Evolutionary conservation across 192 early-diverging fungal genomes (phyloP).

Genomic region (Gaertneriomyces semiglobifer): DNA sequence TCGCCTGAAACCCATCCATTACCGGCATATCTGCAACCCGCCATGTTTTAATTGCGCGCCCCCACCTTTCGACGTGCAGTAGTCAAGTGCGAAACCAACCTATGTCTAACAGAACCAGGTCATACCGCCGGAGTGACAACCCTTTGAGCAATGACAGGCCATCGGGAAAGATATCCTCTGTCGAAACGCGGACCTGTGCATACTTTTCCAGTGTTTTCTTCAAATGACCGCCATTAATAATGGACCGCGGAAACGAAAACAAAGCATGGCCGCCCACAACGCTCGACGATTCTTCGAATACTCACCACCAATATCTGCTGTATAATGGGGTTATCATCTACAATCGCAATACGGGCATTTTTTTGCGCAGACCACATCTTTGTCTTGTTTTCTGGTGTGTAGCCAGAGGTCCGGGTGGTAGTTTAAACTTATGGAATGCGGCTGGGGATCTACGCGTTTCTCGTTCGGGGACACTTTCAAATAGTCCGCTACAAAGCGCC

Average conservation of each 20-base stretch:
- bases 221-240: neutral
- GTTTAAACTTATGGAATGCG: no score
- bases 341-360: slow-evolving; percentile 22
- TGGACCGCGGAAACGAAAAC: neutral
- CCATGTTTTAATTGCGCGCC: neutral
- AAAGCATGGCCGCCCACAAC: neutral
- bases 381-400: no score
- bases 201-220: slow-evolving; percentile 28
- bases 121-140: slow-evolving; percentile 16
- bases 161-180: slow-evolving; percentile 24
- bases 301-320: slow-evolving; percentile 33
- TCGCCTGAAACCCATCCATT: slow-evolving; percentile 28
- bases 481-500: no score
- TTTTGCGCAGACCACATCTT: no score
- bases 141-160: slow-evolving; percentile 25
- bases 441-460: no score
- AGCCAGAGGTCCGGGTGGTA: no score
- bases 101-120: slow-evolving; percentile 27
- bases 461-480: no score
- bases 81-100: slow-evolving; percentile 2
- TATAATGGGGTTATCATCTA: slow-evolving; percentile 32
- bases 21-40: slow-evolving; percentile 24
- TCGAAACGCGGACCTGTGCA: slow-evolving; percentile 10
- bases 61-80: neutral
- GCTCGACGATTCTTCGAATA: neutral